These are phyloP conservation scores for Diaporthe longicolla DNA, from an alignment of 2,329 filamentous ascomycete genomes.

Conservation along the genomic window DNA sequence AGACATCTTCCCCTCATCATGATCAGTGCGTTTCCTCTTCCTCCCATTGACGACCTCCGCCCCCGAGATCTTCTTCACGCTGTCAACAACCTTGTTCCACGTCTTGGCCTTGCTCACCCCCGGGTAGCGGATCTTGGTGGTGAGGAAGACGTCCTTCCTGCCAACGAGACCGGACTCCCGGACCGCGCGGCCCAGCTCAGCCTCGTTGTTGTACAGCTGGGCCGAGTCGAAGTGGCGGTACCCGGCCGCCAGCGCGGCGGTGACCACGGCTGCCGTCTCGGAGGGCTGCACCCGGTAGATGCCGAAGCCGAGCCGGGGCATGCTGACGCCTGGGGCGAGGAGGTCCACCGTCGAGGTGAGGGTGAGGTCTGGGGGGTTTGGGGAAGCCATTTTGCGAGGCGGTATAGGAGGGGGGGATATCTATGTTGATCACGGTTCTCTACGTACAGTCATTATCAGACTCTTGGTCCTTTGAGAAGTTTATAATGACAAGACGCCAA, in stretches of 20 bases:
- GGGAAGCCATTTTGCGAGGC: neutral
- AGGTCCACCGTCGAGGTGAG: slow-evolving; percentile 1
- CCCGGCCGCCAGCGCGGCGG: neutral
- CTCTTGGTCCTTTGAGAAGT: too few relatives aligned
- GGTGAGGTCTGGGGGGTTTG: neutral
- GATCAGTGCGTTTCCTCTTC: neutral
- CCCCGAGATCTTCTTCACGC: slow-evolving; percentile 14
- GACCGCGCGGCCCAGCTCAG: slow-evolving; percentile 14
- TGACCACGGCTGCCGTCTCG: neutral
- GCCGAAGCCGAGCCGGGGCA: slow-evolving; percentile 33
- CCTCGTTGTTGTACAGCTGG: slow-evolving; percentile 38
- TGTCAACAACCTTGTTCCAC: slow-evolving; percentile 11
- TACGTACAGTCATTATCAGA: too few relatives aligned
- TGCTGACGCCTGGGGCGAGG: slow-evolving; percentile 1
- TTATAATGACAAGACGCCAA: neutral
- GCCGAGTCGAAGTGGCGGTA: slow-evolving; percentile 35
- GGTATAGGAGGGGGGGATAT: too few relatives aligned
- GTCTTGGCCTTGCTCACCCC: slow-evolving; percentile 21
- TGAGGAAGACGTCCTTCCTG: slow-evolving; percentile 22
- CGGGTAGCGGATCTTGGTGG: slow-evolving; percentile 36
- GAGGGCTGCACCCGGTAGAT: slow-evolving; percentile 27
- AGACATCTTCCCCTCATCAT: neutral
- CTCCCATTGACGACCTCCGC: neutral
- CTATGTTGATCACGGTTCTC: too few relatives aligned
- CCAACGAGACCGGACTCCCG: neutral